phyloP scores from a whole-genome alignment of 805 yeast species.

The Blastobotrys muscicola region DNA sequence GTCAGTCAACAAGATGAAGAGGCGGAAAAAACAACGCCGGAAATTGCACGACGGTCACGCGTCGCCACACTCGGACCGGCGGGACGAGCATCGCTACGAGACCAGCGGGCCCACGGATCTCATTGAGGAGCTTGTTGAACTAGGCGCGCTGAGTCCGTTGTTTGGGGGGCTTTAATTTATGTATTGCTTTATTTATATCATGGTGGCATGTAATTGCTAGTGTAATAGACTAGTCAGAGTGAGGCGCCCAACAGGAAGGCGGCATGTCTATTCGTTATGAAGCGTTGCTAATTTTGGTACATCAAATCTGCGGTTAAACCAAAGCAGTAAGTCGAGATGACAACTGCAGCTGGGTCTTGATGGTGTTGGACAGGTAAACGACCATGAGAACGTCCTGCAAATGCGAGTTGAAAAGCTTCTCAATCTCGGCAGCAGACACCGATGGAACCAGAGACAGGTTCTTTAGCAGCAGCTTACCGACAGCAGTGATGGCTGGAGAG shows the following conservation, averaged over 20 bases:
- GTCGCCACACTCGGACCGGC: not conserved
- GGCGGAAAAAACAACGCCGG: conserved; percentile 12
- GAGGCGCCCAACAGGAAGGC: not conserved
- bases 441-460: conserved; percentile 30
- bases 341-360: conserved; percentile 75
- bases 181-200: conserved; percentile 2
- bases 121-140: conserved; percentile 28
- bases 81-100: conserved; percentile 8
- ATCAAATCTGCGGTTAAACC: conserved; percentile 21
- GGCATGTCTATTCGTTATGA: not conserved
- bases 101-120: conserved; percentile 17
- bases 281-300: not conserved
- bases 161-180: conserved; percentile 17
- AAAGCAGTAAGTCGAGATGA: conserved; percentile 63
- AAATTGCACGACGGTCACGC: conserved; percentile 1
- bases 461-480: conserved; percentile 59
- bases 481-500: conserved; percentile 25
- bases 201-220: not conserved
- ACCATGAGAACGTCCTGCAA: conserved; percentile 74
- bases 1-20: conserved; percentile 10
- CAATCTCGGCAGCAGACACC: conserved; percentile 41
- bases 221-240: too few relatives aligned
- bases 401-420: conserved; percentile 55
- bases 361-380: conserved; percentile 72
- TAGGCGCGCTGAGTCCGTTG: conserved; percentile 28